Percentiles rank a stretch among this genome's conserved stretches.
Conservation (phyloP, 2,329 filamentous ascomycete genomes). For the Neonectria neomacrospora region DNA sequence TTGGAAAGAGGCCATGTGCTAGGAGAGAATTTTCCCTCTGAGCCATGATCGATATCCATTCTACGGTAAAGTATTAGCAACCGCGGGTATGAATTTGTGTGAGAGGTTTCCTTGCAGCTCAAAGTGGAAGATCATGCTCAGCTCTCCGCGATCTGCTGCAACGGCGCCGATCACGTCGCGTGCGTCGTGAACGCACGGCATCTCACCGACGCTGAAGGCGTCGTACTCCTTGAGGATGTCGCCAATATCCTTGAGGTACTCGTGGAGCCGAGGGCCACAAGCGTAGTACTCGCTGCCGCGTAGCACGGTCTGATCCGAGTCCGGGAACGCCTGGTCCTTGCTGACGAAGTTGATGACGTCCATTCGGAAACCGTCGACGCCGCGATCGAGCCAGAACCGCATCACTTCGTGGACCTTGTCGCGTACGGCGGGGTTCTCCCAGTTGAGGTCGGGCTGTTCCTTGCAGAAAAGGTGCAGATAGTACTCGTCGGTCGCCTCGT, state of each 20-base stretch:
- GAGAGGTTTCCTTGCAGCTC: conserved; percentile 59
- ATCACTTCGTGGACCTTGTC: conserved; percentile 75
- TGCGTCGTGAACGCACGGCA: conserved; percentile 58
- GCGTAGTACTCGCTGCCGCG: conserved; percentile 59
- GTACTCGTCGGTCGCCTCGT: conserved; percentile 61
- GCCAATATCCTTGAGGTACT: conserved; percentile 59
- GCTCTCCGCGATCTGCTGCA: conserved; percentile 64
- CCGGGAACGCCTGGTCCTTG: conserved; percentile 68
- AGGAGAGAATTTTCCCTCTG: conserved; percentile 56
- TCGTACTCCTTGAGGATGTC: conserved; percentile 58
- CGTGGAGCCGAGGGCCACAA: conserved; percentile 62
- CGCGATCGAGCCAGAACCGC: conserved; percentile 78
- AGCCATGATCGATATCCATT: conserved; percentile 61
- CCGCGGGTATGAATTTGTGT: background rate
- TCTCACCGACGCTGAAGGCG: conserved; percentile 64
- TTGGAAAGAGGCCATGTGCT: conserved; percentile 59
- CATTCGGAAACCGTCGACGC: conserved; percentile 73
- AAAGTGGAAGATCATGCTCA: conserved; percentile 81
- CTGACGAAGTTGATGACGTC: conserved; percentile 76
- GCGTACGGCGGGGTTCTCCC: conserved; percentile 75
- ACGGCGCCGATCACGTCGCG: conserved; percentile 61
- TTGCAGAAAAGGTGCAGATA: conserved; percentile 76
- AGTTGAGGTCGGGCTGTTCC: conserved; percentile 82
- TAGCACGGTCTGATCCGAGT: conserved; percentile 53
- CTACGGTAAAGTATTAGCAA: conserved; percentile 41